Percentiles rank a stretch among this genome's conserved stretches.
phyloP scores from a whole-genome alignment of 2,329 filamentous ascomycete genomes.

The Aspergillus glaucus region DNA sequence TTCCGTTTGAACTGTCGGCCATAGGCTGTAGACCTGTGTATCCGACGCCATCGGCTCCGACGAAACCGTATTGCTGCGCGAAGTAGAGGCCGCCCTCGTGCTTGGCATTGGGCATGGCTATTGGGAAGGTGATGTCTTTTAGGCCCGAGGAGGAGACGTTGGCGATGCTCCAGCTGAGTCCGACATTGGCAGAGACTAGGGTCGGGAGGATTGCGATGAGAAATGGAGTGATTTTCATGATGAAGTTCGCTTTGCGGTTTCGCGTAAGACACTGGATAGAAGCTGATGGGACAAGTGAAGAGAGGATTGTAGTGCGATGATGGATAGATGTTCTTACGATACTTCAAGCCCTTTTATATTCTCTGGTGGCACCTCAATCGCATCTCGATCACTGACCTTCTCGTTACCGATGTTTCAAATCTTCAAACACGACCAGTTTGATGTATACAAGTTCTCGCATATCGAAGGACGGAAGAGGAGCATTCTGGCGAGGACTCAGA shows the following conservation, averaged over 20 bases:
- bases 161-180: slow-evolving; percentile 9
- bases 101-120: slow-evolving; percentile 13
- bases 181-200: slow-evolving; percentile 9
- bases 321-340: too few relatives aligned
- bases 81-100: slow-evolving; percentile 22
- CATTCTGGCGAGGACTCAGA: neutral
- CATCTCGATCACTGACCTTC: too few relatives aligned
- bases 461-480: neutral
- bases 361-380: too few relatives aligned
- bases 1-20: slow-evolving; percentile 6
- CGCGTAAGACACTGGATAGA: too few relatives aligned
- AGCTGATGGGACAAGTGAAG: too few relatives aligned
- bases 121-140: slow-evolving; percentile 19
- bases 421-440: too few relatives aligned
- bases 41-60: slow-evolving; percentile 14
- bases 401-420: too few relatives aligned
- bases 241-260: too few relatives aligned
- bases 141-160: slow-evolving; percentile 9
- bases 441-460: neutral
- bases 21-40: slow-evolving; percentile 24
- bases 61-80: slow-evolving; percentile 23
- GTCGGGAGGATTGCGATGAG: slow-evolving; percentile 1
- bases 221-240: too few relatives aligned
- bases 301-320: too few relatives aligned
- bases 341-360: too few relatives aligned